These are phyloP conservation scores for Oryza officinalis DNA, from an alignment of 176 grass and related monocot genomes.

Conservation along the genomic window DNA sequence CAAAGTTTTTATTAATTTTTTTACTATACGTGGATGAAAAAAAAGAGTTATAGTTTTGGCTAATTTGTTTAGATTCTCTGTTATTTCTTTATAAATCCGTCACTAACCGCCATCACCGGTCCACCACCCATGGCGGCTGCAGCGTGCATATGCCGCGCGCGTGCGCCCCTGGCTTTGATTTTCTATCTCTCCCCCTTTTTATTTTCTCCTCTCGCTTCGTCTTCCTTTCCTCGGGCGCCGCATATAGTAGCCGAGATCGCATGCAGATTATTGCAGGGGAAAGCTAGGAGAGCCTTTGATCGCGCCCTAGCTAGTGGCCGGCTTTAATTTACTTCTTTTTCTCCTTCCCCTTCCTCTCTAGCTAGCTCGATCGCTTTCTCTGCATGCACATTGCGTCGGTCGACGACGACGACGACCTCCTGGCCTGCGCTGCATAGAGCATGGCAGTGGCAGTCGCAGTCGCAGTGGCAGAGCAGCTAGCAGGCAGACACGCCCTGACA, in stretches of 20 bases:
- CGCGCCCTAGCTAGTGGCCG: not conserved
- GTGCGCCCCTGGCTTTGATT: constrained; percentile 19
- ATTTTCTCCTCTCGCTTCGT: not conserved
- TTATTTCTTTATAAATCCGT: too few species aligned
- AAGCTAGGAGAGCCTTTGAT: constrained; percentile 22
- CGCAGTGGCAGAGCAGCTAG: constrained; percentile 21
- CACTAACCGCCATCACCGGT: too few species aligned
- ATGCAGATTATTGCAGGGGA: not conserved
- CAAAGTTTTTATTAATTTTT: too few species aligned
- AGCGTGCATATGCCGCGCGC: constrained; percentile 44
- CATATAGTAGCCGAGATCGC: not conserved
- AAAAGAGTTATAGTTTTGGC: too few species aligned
- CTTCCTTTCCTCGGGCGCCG: constrained; percentile 9
- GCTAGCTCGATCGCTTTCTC: constrained; percentile 27
- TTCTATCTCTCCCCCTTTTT: not conserved
- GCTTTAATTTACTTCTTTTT: not conserved
- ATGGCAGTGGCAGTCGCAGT: constrained; percentile 19
- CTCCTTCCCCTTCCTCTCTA: fast-evolving
- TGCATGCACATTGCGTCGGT: constrained; percentile 15
- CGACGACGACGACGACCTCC: not conserved
- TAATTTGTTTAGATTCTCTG: too few species aligned
- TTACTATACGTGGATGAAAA: too few species aligned
- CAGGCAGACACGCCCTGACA: constrained; percentile 32
- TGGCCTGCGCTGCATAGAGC: not conserved
- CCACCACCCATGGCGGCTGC: not conserved